A percentile compares a stretch with the other conserved stretches of the same genome.
Evolutionary conservation across 2,329 filamentous ascomycete species (phyloP).

Genomic region (Dryadomyces quercus-mongolicae): DNA sequence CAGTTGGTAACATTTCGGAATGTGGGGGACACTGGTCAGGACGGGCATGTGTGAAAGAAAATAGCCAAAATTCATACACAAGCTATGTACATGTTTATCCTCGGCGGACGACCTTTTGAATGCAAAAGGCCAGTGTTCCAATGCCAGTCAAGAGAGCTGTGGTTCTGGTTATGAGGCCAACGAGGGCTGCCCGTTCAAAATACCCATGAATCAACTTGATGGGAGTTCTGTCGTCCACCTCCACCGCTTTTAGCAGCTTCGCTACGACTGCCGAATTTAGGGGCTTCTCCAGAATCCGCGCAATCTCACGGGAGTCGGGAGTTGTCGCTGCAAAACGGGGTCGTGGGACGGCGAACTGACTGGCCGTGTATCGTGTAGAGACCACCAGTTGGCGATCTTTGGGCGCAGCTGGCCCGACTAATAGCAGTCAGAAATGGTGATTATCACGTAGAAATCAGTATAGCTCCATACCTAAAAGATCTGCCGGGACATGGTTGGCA

Average conservation of each 20-base stretch:
- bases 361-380: too few species aligned
- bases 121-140: background rate
- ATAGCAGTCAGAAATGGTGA: too few species aligned
- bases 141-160: background rate
- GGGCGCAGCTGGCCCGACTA: constrained; percentile 20
- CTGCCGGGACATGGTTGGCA: constrained; percentile 44
- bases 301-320: background rate
- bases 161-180: constrained; percentile 1
- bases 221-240: background rate
- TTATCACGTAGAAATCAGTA: too few species aligned
- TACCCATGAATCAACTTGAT: constrained; percentile 1
- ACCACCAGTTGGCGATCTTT: too few species aligned
- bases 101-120: background rate
- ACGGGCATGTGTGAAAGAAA: too few species aligned
- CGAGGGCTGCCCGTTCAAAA: constrained; percentile 4
- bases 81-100: background rate
- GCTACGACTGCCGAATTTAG: background rate
- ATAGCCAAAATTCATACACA: too few species aligned
- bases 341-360: background rate
- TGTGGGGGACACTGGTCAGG: background rate
- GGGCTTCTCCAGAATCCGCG: background rate
- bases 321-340: background rate
- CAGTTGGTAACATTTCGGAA: background rate
- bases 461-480: constrained; percentile 35
- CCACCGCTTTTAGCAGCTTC: background rate